Percentiles rank a stretch among this genome's conserved stretches.
These are phyloP conservation scores for Myrica gale DNA, from an alignment of 306 rosid species.

Conservation along the genomic window DNA sequence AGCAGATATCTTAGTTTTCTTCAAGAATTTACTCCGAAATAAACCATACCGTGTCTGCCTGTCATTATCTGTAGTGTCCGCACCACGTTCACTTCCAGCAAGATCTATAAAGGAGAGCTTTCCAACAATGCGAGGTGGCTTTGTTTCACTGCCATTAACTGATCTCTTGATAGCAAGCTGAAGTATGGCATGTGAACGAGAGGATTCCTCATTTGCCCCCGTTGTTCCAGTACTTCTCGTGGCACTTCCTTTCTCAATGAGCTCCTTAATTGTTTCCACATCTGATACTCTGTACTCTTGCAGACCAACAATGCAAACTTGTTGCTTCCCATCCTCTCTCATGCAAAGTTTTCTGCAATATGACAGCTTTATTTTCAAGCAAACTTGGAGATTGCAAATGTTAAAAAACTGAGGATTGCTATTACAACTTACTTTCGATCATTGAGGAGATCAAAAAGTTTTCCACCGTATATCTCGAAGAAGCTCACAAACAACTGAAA, in stretches of 20 bases:
- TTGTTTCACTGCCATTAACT: conserved; percentile 77
- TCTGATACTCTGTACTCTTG: conserved; percentile 91
- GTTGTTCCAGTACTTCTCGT: conserved; percentile 97
- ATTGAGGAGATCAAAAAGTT: conserved; percentile 93
- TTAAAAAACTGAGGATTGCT: conserved; percentile 11
- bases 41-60: conserved; percentile 77
- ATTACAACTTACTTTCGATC: conserved; percentile 73
- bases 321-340: conserved; percentile 98
- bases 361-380: conserved; percentile 22
- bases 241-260: conserved; percentile 91
- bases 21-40: neutral
- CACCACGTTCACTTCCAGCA: conserved; percentile 99
- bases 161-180: conserved; percentile 93
- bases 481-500: conserved; percentile 92
- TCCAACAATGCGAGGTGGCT: conserved; percentile 87
- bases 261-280: conserved; percentile 89
- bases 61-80: conserved; percentile 99
- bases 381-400: conserved; percentile 16
- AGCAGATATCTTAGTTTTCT: neutral
- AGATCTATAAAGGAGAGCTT: conserved; percentile 98
- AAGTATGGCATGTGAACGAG: conserved; percentile 98
- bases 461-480: conserved; percentile 98
- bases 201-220: conserved; percentile 98
- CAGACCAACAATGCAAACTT: conserved; percentile 98
- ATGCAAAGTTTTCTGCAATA: conserved; percentile 88